Evolutionary conservation across 2,329 filamentous ascomycete species (phyloP), one percentile per base, ranked within the genome.

Genomic region (Aspergillus tubingensis): DNA sequence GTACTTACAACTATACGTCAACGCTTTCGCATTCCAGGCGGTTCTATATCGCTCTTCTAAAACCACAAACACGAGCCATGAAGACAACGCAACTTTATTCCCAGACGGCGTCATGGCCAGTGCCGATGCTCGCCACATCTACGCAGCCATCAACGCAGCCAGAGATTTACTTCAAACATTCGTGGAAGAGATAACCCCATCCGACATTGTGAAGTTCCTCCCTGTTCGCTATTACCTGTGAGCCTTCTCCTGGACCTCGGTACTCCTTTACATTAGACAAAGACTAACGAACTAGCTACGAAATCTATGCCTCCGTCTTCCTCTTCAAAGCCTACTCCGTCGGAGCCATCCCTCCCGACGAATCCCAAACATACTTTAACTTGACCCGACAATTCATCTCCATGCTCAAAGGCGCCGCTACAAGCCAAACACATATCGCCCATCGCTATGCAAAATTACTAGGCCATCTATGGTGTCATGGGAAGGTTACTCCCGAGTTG

Each of bases 1-100:
- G 17, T 67, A 67, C 13, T 21, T 67, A 2, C 32, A 60, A 5
- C 48, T 67, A 1, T 66, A 67, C 8, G 55, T 54, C 13, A 63
- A 53, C 13, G 60, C 64, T 1, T 67, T 67, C 15, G 61, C 65
- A 1, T 66, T 67, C 36, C 62, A 67, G 23, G 52, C 64, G 3
- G 44, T 66, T 27, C 50, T 64, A 39, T 61, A 44, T 49, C 55
- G 25, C 38, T 50, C 17, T 5, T 54, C 39, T 36, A 57, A 25
- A 36, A 32, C 11, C 17, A 8, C 13, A 13, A 17, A 13, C 11
- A 13, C n/a, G 8, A 44, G 8, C 8, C 23, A 51, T 3, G n/a
- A 27, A 4, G 49, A 27, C 8, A 53, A 21, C 19, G 11, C 4
- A 3, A 7, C 41, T 4, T 25, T 54, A 3, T 67, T 67, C 6